Evolutionary conservation across 2,329 filamentous ascomycete species (phyloP).

Genomic region (Diaporthe ilicicola): DNA sequence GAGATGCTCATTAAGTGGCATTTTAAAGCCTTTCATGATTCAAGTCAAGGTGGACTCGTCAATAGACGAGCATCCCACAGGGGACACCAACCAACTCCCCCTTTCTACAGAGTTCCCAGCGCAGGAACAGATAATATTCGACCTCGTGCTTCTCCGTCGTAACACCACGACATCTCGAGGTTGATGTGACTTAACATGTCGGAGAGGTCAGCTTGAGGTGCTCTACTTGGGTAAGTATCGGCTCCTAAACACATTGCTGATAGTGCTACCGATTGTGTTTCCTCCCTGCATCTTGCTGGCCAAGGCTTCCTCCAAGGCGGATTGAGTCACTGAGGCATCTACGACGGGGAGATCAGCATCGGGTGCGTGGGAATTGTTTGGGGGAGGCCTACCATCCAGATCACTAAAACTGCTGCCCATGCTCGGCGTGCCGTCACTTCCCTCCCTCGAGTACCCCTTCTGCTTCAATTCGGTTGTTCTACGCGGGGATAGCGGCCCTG

Average conservation of each 20-base stretch:
- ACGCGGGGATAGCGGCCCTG: conserved; percentile 64
- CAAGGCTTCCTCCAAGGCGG: conserved; percentile 79
- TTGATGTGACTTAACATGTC: background rate
- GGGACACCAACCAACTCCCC: background rate
- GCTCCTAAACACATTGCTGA: conserved; percentile 74
- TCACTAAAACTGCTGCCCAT: conserved; percentile 91
- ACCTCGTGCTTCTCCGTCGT: background rate
- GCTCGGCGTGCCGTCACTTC: conserved; percentile 78
- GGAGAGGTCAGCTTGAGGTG: background rate
- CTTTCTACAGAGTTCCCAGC: background rate
- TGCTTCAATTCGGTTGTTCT: conserved; percentile 66
- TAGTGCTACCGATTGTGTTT: conserved; percentile 63
- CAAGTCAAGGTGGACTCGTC: background rate
- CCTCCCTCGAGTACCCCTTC: conserved; percentile 63
- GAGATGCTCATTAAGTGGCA: background rate
- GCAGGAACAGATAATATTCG: background rate
- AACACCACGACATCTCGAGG: background rate
- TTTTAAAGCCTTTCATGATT: background rate
- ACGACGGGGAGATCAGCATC: conserved; percentile 28
- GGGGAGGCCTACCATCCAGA: conserved; percentile 68
- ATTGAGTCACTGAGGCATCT: conserved; percentile 85
- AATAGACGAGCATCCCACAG: background rate
- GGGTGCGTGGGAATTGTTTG: too few species aligned
- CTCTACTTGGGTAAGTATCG: conserved; percentile 57
- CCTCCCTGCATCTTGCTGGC: conserved; percentile 76